Base-by-base conservation (phyloP, 2,329 filamentous ascomycete species). In the Zymoseptoria tritici region DNA sequence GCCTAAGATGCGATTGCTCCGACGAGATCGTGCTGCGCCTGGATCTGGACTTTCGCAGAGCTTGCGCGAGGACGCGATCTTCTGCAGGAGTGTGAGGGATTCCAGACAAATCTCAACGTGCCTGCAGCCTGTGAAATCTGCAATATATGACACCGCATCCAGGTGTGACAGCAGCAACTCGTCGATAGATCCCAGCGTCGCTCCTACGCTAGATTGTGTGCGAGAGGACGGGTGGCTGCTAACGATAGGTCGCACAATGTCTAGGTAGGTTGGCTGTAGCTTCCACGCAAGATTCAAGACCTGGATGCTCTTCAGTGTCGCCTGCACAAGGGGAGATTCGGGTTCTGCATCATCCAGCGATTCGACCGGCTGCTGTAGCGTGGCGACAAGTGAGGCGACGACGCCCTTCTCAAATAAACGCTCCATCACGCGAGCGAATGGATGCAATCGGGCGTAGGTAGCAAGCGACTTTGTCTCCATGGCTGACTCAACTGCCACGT, bases 321-420 rank as follows among this genome's bases (percentile, higher is more conserved):
- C 87, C 51, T 91, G 79, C 26, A 97, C 86, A 42, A 96, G 77
- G 1, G 93, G 90, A 5, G 93, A 96, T 66, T 91, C 87, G 1
- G 87, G 84, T 4, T 85, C 78, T 9, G 90, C 84, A 66, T 84
- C 85, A 62, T 89, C 85, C 49, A 97, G 83, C 60, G 89, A 86
- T 7, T 82, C 79, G 16, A 87, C 77, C 66, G 93, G 85, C 71
- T 95, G 88, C 66, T 93, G 89, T 29, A 94, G 84, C 9, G 88
- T 84, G 59, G 84, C 81, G 73, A 97, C 93, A 1, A 99, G 77
- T 13, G 87, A 84, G 64, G 83, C 84, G 68, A 96, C 85, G 21
- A 97, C 90, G 64, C 88, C 90, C 69, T 95, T 90, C 71, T 96
- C 97, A 75, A 96, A 96, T 75, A 99, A 84, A 91, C 94, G 97